Evolutionary conservation across 495 filamentous ascomycete species (phyloP).

Genomic region (Emericellopsis terricola): DNA sequence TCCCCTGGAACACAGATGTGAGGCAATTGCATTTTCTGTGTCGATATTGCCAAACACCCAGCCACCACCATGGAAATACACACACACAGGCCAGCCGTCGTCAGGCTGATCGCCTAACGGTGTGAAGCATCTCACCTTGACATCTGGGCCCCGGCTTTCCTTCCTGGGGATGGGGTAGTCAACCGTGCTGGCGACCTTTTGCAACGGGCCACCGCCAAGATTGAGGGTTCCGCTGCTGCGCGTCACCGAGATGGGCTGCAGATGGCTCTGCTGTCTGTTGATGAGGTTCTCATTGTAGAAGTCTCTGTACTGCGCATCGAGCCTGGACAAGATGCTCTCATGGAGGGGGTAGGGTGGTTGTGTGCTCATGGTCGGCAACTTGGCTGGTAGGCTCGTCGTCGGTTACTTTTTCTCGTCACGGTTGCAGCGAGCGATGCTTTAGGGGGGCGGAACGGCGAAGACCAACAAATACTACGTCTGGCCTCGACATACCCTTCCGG

Average conservation of each 20-base stretch:
- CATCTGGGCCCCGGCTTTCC: conserved; percentile 28
- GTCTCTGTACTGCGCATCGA: conserved; percentile 32
- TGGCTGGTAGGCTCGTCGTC: no score
- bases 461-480: no score
- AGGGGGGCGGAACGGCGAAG: no score
- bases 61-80: conserved; percentile 41
- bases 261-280: conserved; percentile 20
- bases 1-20: conserved; percentile 30
- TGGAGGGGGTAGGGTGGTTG: conserved; percentile 38
- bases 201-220: conserved; percentile 31
- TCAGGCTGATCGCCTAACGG: conserved; percentile 22
- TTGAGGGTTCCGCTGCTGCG: conserved; percentile 32
- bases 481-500: no score
- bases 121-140: conserved; percentile 29
- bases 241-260: conserved; percentile 34
- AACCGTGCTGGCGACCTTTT: conserved; percentile 29
- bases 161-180: conserved; percentile 27
- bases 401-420: no score
- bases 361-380: not conserved
- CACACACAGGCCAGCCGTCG: conserved; percentile 34
- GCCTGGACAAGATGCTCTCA: conserved; percentile 22
- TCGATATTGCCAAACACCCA: conserved; percentile 42
- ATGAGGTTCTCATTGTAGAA: conserved; percentile 38
- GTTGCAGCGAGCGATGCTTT: no score
- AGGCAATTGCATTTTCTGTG: conserved; percentile 39